Evolutionary conservation across 2,329 filamentous ascomycete species (phyloP), one percentile per base, ranked within the genome.

Genomic region (Coniochaeta prunicola): DNA sequence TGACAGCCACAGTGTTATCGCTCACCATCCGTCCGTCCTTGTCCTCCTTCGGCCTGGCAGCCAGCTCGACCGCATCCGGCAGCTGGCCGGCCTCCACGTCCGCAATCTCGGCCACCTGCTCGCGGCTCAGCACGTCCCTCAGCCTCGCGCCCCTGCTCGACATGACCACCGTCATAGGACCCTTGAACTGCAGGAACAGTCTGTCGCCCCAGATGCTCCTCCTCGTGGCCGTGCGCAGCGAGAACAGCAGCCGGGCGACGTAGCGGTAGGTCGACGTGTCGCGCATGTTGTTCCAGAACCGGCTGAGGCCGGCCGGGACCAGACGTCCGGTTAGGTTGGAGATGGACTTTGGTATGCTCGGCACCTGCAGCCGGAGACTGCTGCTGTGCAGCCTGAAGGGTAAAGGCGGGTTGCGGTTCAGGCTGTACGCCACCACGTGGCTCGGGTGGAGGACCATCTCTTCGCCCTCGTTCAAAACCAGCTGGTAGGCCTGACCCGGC

Each of bases 171-270:
- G 90, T 97, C 6, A 84, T 84, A 1, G 94, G 94, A 0, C 94
- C 94, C 59, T 87, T 83, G 70, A 99, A 97, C 68, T 90, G 89
- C 33, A 99, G 77, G 74, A 97, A 97, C 28, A 97, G 79, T 74
- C 93, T 78, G 70, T 99, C 94, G 24, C 94, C 94, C 91, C 92
- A 97, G 59, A 99, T 89, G 1, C 90, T 90, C 67, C 90, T 84
- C 61, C 92, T 83, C 45, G 88, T 80, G 76, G 88, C 87, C 0
- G 92, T 96, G 61, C 91, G 85, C 21, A 96, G 64, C 38, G 77
- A 83, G 72, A 89, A 90, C 8, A 89, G 72, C 31, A 85, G 68
- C n/a, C 80, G 80, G 45, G 86, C 81, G 1, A 91, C 64, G 9
- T 82, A 77, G 68, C 87, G 89, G 85, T 92, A 97, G 3, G 84